Conservation (phyloP, 306 rosid genomes). For the Cucurbita pepo region DNA sequence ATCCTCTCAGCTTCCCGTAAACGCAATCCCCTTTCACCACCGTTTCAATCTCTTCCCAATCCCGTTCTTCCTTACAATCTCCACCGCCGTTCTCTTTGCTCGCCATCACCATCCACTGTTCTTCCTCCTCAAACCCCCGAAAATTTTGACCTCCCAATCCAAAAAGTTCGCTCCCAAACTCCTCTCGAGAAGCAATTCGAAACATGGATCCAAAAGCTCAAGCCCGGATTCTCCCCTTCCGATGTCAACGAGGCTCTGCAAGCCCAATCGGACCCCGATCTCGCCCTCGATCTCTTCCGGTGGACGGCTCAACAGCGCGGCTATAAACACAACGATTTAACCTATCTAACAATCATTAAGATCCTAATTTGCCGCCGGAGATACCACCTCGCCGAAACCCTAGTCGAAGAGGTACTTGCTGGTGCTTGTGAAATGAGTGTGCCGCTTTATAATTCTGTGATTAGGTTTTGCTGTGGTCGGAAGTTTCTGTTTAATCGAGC, state of each 20-base stretch:
- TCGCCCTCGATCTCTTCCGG: conserved; percentile 85
- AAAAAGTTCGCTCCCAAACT: conserved; percentile 25
- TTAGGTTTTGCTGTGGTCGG: conserved; percentile 52
- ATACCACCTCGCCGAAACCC: conserved; percentile 53
- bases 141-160: not conserved
- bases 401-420: conserved; percentile 68
- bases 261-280: conserved; percentile 74
- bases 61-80: conserved; percentile 5
- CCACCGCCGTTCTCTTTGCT: conserved; percentile 3
- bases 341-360: conserved; percentile 52
- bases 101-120: conserved; percentile 6
- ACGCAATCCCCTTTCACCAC: not conserved
- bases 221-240: conserved; percentile 62
- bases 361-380: conserved; percentile 37
- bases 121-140: conserved; percentile 7
- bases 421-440: conserved; percentile 65
- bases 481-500: conserved; percentile 50
- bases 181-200: conserved; percentile 71
- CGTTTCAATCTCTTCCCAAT: not conserved
- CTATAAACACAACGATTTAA: conserved; percentile 48
- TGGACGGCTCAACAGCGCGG: conserved; percentile 84
- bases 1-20: conserved; percentile 13
- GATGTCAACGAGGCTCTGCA: conserved; percentile 44
- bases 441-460: conserved; percentile 56
- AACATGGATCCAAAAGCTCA: conserved; percentile 67